Percentiles rank a stretch among this genome's conserved stretches.
These are phyloP conservation scores for Penicillium fuscoglaucum DNA, from an alignment of 2,329 filamentous ascomycete species.

Conservation along the genomic window DNA sequence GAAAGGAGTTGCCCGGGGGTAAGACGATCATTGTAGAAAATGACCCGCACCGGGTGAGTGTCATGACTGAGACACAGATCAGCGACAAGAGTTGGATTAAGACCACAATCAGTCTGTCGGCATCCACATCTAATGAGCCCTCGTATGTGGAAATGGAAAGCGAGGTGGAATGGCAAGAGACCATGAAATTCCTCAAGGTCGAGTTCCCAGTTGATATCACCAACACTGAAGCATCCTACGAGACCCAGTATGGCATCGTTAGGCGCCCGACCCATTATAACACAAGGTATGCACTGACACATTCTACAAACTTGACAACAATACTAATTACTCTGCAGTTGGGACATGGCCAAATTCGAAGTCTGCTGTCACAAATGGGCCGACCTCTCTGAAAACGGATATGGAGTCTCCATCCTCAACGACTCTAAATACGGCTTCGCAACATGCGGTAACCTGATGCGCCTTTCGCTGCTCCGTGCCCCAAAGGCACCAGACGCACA, in stretches of 20 bases:
- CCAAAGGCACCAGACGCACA: conserved; percentile 92
- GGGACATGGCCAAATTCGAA: conserved; percentile 98
- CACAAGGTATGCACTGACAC: conserved; percentile 65
- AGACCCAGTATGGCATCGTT: conserved; percentile 89
- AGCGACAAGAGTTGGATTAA: conserved; percentile 83
- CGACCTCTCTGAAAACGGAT: conserved; percentile 82
- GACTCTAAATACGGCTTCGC: conserved; percentile 97
- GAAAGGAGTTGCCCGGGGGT: conserved; percentile 69
- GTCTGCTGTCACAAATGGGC: conserved; percentile 95
- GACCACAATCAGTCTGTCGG: conserved; percentile 78
- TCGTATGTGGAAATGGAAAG: conserved; percentile 75
- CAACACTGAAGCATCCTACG: conserved; percentile 91
- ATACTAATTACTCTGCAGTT: conserved; percentile 49
- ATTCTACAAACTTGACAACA: neutral
- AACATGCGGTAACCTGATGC: conserved; percentile 84
- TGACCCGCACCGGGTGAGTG: conserved; percentile 72
- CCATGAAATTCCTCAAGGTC: conserved; percentile 97
- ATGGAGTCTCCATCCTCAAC: conserved; percentile 90
- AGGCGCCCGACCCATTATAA: conserved; percentile 95
- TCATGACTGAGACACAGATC: conserved; percentile 82
- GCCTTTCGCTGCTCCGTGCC: conserved; percentile 78
- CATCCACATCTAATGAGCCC: conserved; percentile 63
- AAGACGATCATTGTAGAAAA: conserved; percentile 70
- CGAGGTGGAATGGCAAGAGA: conserved; percentile 96
- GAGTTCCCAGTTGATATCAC: conserved; percentile 92